Percentiles rank a stretch among this genome's conserved stretches.
phyloP scores from a whole-genome alignment of 1,284 basidiomycete species.

The Gomphus sp. region DNA sequence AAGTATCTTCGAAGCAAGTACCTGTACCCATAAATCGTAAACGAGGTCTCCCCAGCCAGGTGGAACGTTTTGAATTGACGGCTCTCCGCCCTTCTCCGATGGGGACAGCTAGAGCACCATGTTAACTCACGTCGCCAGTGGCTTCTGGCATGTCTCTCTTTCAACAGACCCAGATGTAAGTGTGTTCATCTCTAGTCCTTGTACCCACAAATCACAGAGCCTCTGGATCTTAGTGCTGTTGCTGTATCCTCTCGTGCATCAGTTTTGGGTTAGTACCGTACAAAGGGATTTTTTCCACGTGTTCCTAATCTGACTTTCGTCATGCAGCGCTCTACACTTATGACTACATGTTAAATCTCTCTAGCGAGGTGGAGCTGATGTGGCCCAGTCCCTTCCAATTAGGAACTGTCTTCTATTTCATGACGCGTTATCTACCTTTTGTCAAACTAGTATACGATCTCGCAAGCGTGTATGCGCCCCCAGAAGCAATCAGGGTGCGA shows the following conservation, averaged over 20 bases:
- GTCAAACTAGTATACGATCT: neutral
- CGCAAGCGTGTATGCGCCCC: neutral
- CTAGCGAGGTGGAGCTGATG: constrained; percentile 1
- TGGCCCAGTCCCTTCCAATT: neutral
- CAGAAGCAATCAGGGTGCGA: neutral
- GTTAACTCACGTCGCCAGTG: too few relatives aligned
- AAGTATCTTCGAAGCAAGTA: too few relatives aligned
- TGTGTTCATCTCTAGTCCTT: too few relatives aligned
- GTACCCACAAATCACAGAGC: too few relatives aligned
- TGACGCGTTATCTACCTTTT: constrained; percentile 5
- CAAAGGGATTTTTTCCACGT: neutral
- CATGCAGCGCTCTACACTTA: constrained; percentile 2
- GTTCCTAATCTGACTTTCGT: neutral
- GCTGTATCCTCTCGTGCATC: neutral
- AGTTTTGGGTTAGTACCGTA: neutral
- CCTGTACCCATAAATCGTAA: too few relatives aligned
- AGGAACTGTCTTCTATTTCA: neutral
- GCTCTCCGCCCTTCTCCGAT: too few relatives aligned
- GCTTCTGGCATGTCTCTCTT: too few relatives aligned
- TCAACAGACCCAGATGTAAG: too few relatives aligned
- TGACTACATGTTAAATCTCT: constrained; percentile 6
- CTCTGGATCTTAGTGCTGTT: neutral
- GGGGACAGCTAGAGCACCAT: too few relatives aligned
- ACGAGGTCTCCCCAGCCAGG: too few relatives aligned
- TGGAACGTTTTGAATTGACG: too few relatives aligned